Base-by-base conservation (phyloP, 2,329 filamentous ascomycete genomes). In the Aspergillus fructus region DNA sequence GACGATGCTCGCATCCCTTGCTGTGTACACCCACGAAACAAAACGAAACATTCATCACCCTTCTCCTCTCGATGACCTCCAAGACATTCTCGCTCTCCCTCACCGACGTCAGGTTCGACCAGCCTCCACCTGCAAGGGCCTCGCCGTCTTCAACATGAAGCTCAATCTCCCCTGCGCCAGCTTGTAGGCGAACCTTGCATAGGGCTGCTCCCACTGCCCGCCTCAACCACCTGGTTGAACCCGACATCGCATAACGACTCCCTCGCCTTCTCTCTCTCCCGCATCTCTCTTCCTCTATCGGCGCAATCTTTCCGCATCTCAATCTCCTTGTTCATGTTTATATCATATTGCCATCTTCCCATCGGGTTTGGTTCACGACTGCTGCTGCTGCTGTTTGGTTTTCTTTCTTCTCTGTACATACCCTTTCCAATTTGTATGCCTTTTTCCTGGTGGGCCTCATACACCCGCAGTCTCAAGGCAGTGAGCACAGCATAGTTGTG, bases 121-220 rank as follows among this genome's bases (percentile, higher is more conserved):
- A 40, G 33, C 21, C 55, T 49, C 54, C 45, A 39, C 24, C 53
- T 46, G 53, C 47, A 49, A 49, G 54, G 53, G 61, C 9, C 27
- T 30, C 27, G 9, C 27, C 21, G 19, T 53, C 8, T 30, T 50
- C 45, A 21, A 51, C 45, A 43, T 40, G 19, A 56, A 49, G 54
- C 43, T 9, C 53, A 54, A 59, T n/a, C 17, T 49, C 43, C 48
- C 61, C 55, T 45, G 58, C 60, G 50, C 50, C 57, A 49, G 43
- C 61, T 62, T 61, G 62, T 60, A 58, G 62, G 62, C 51, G 60
- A 62, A 64, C 50, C 55, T 60, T 30, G 55, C 58, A 56, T 54
- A 54, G 54, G 48, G 50, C 34, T n/a, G 52, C 45, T 43, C 49
- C 49, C 33, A 30, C 27, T 30, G 27, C 27, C 27, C 27, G 9